A percentile compares a stretch with the other conserved stretches of the same genome.
Conservation (phyloP, 78 protist genomes). For the Dictyostelium citrinum region DNA sequence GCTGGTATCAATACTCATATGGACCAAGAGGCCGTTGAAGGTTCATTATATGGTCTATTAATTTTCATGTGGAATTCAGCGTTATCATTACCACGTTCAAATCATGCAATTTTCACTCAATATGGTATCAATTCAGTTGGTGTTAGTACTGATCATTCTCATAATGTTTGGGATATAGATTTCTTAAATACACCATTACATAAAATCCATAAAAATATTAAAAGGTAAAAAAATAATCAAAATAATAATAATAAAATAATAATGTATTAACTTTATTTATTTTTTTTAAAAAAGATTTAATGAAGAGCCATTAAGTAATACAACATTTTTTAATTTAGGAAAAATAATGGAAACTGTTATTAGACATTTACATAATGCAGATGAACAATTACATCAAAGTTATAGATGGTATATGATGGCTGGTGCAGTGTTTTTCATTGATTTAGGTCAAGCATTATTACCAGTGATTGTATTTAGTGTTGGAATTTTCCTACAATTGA, state of each 20-base stretch:
- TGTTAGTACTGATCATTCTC: constrained; percentile 45
- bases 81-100: constrained; percentile 55
- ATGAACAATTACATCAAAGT: constrained; percentile 73
- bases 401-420: constrained; percentile 75
- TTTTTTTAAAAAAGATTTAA: neutral
- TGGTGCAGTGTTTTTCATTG: constrained; percentile 67
- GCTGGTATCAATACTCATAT: constrained; percentile 48
- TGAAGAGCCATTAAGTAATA: neutral
- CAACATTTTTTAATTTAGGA: constrained; percentile 48
- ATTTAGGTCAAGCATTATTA: constrained; percentile 65
- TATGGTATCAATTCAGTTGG: constrained; percentile 76
- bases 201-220: constrained; percentile 4
- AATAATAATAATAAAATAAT: too few species aligned
- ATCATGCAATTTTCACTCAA: constrained; percentile 57
- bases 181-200: constrained; percentile 57
- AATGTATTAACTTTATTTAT: neutral
- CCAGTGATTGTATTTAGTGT: constrained; percentile 36
- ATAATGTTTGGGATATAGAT: constrained; percentile 50
- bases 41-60: constrained; percentile 38
- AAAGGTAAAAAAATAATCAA: neutral
- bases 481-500: neutral
- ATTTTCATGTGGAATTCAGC: constrained; percentile 55
- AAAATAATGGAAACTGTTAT: constrained; percentile 58
- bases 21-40: constrained; percentile 11
- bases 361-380: constrained; percentile 72